Evolutionary conservation across 805 yeast genomes (phyloP).

Genomic region (Wickerhamiella occidentalis): DNA sequence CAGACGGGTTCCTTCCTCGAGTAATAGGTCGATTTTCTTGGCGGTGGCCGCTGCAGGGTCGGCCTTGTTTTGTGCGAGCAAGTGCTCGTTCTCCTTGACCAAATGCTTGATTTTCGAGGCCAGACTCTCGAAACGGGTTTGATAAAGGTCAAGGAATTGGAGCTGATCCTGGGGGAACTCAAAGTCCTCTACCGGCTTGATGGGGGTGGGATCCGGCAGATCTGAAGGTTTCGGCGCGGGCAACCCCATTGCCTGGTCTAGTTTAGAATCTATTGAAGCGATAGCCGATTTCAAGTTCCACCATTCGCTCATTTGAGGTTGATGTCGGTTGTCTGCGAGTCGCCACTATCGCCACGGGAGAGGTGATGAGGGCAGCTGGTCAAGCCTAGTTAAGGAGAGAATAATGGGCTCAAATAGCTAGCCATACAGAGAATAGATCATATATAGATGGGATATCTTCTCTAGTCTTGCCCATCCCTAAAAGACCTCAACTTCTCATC

Average conservation of each 20-base stretch:
- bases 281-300: conserved; percentile 31
- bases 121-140: conserved; percentile 11
- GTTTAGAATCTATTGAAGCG: conserved; percentile 31
- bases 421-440: too few relatives aligned
- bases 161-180: conserved; percentile 6
- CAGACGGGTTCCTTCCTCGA: conserved; percentile 31
- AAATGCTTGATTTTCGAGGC: conserved; percentile 16
- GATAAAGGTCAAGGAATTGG: conserved; percentile 1
- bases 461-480: too few relatives aligned
- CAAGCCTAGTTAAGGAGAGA: too few relatives aligned
- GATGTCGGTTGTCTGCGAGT: neutral
- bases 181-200: conserved; percentile 7
- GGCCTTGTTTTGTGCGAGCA: neutral
- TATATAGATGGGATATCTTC: too few relatives aligned
- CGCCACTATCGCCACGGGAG: neutral
- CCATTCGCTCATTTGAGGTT: conserved; percentile 19
- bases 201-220: conserved; percentile 10
- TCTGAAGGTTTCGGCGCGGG: conserved; percentile 19
- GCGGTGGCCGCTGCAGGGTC: conserved; percentile 29
- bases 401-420: too few relatives aligned
- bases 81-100: conserved; percentile 9
- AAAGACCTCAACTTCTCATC: too few relatives aligned
- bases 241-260: conserved; percentile 30
- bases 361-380: too few relatives aligned
- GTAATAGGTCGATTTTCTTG: conserved; percentile 47